Evolutionary conservation across 2,329 filamentous ascomycete genomes (phyloP).

Genomic region (Colletotrichum sp.): DNA sequence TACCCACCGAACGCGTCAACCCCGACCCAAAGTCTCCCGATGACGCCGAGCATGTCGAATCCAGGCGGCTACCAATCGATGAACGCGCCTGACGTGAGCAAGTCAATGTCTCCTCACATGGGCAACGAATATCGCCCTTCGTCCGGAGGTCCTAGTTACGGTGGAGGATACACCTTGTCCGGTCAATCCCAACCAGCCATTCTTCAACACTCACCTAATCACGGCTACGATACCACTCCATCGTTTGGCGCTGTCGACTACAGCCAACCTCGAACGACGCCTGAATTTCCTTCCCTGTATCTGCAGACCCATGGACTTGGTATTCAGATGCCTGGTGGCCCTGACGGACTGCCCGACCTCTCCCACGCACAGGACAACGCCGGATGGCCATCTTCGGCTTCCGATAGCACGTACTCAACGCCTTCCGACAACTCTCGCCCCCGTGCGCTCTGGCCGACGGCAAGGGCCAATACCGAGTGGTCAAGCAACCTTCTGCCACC

Average conservation of each 20-base stretch:
- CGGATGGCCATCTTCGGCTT: slow-evolving; percentile 48
- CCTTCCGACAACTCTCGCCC: slow-evolving; percentile 42
- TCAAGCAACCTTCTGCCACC: slow-evolving; percentile 28
- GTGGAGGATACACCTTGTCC: slow-evolving; percentile 14
- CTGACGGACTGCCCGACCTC: slow-evolving; percentile 17
- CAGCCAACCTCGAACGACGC: slow-evolving; percentile 21
- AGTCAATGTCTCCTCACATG: slow-evolving; percentile 20
- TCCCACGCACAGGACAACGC: slow-evolving; percentile 38
- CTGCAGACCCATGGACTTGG: slow-evolving; percentile 16
- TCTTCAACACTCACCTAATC: slow-evolving; percentile 4
- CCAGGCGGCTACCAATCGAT: slow-evolving; percentile 7
- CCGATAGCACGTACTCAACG: slow-evolving; percentile 53
- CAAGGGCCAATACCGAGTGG: slow-evolving; percentile 38
- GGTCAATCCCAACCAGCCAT: slow-evolving; percentile 4
- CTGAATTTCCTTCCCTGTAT: slow-evolving; percentile 10
- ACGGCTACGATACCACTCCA: neutral
- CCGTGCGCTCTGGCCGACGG: slow-evolving; percentile 23
- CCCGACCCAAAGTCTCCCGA: slow-evolving; percentile 4
- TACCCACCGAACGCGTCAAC: slow-evolving; percentile 8
- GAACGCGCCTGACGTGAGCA: slow-evolving; percentile 2
- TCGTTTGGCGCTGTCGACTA: slow-evolving; percentile 13
- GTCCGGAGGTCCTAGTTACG: slow-evolving; percentile 12
- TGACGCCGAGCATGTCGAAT: slow-evolving; percentile 18
- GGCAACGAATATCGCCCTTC: slow-evolving; percentile 19
- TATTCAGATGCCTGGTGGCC: slow-evolving; percentile 1